phyloP scores from a whole-genome alignment of 176 grass and related monocot species.

The Saccharum spontaneum region DNA sequence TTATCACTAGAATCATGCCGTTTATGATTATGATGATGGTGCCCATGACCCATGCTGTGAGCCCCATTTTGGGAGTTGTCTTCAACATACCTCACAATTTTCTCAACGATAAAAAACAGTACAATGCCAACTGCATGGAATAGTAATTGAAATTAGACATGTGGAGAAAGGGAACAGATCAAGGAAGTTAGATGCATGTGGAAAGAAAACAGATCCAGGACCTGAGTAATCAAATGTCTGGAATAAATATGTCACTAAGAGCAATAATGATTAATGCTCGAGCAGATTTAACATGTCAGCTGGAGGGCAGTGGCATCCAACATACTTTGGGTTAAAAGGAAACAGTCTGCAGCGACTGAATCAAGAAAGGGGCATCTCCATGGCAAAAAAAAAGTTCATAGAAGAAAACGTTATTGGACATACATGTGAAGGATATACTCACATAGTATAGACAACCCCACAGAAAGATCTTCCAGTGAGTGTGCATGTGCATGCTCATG shows the following conservation, averaged over 20 bases:
- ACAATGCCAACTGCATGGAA: slow-evolving; percentile 89
- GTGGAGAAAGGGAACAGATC: background rate
- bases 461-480: slow-evolving; percentile 94
- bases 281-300: background rate
- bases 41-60: slow-evolving; percentile 54
- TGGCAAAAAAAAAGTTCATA: background rate
- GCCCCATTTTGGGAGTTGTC: slow-evolving; percentile 55
- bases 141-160: slow-evolving; percentile 1
- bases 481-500: slow-evolving; percentile 85
- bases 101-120: slow-evolving; percentile 94
- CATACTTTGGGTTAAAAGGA: background rate
- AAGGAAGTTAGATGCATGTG: background rate
- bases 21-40: slow-evolving; percentile 81
- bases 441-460: slow-evolving; percentile 91
- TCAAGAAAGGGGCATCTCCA: background rate
- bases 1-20: slow-evolving; percentile 39
- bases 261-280: background rate
- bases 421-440: slow-evolving; percentile 43
- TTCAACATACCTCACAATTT: slow-evolving; percentile 96
- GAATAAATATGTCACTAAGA: background rate
- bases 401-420: background rate
- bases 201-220: background rate
- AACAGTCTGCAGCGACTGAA: background rate
- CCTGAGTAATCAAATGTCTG: background rate
- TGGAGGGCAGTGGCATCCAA: background rate